phyloP scores from a whole-genome alignment of 169 alveolate genomes.

The Plasmodium knowlesi region DNA sequence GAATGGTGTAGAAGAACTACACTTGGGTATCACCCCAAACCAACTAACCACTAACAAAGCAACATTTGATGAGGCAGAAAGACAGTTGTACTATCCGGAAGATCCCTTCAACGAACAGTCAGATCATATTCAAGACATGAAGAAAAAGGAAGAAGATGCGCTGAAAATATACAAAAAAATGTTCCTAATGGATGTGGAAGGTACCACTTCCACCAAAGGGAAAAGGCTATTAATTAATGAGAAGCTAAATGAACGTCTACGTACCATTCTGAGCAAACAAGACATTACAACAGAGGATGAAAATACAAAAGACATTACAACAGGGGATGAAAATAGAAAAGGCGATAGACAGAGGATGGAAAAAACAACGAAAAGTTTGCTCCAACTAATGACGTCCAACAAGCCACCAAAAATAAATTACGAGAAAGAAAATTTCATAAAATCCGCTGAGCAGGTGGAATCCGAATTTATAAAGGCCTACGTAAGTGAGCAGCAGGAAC shows the following conservation, averaged over 20 bases:
- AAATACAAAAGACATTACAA: neutral
- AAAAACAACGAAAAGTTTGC: constrained; percentile 32
- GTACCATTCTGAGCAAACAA: constrained; percentile 7
- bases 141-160: constrained; percentile 59
- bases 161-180: constrained; percentile 53
- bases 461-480: constrained; percentile 70
- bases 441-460: constrained; percentile 74
- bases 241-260: constrained; percentile 22
- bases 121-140: constrained; percentile 2
- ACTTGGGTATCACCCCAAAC: neutral
- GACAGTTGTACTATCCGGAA: neutral
- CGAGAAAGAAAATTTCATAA: constrained; percentile 65
- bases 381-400: constrained; percentile 53
- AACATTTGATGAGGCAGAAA: neutral
- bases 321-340: constrained; percentile 3
- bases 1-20: neutral
- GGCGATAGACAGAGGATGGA: neutral
- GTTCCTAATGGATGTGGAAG: constrained; percentile 15
- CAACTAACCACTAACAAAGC: neutral
- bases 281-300: neutral
- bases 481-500: constrained; percentile 36
- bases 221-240: constrained; percentile 10
- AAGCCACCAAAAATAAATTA: constrained; percentile 56
- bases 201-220: neutral
- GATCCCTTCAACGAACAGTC: neutral